Evolutionary conservation across 192 early-diverging fungal genomes (phyloP), one percentile per base, ranked within the genome.

Genomic region (Rhizophagus sp.): DNA sequence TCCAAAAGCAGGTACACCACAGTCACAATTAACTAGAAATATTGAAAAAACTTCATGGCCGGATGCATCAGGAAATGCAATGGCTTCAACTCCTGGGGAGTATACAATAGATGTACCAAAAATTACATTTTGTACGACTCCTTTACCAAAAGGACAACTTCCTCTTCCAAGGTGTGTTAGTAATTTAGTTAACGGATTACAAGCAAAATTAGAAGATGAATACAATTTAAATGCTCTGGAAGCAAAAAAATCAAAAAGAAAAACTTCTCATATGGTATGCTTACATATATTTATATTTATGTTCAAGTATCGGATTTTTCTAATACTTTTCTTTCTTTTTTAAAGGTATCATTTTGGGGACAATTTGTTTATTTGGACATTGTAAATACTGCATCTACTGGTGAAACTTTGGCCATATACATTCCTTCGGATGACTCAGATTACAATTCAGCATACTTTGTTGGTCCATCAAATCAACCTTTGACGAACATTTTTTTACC

Each of bases 151-250:
- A 9, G 73, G 73, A 10, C 13, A 61, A 30, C 30, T 57, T 10
- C 73, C 73, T 15, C 47, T 75, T 52, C 73, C 73, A 34, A 50
- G 73, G 15, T 75, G 73, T 52, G 15, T 75, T 34, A 61, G 50
- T 25, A 6, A 57, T 22, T 34, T 52, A 34, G 15, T 36, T 44
- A 44, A 19, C 9, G 34, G 68, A 0, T n/a, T 70, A n/a, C 68
- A 70, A 13, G n/a, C 22, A 11, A 39, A 33, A n/a, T 41, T 39
- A n/a, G 68, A 3, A 11, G 39, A 70, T 41, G 12, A n/a, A 2
- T n/a, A 22, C 33, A 22, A 70, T n/a, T 39, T 70, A 39, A 6
- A 4, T 7, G 19, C 15, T 70, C 19, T 10, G 17, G 68, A 70
- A 10, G 13, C 30, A 39, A 39, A 39, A 11, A 70, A 70, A 39